Evolutionary conservation across 306 rosid genomes (phyloP), one percentile per base, ranked within the genome.

Genomic region (Castanea sativa): DNA sequence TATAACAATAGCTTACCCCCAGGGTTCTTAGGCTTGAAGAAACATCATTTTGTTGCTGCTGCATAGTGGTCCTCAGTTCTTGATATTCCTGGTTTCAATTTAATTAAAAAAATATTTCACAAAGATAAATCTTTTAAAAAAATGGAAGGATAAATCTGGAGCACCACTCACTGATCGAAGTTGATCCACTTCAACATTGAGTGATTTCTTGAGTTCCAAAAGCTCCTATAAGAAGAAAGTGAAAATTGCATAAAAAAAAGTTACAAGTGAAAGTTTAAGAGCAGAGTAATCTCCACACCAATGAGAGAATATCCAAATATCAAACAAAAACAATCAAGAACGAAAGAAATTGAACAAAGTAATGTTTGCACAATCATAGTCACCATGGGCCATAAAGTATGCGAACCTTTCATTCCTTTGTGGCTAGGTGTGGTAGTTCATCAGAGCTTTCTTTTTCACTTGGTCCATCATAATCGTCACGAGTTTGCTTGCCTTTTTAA

Each of bases 31-130:
- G 90, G 84, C 92, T 93, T 51, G 96, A 78, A 60, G 93, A 82
- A 55, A 96, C 99, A 89, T 96, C 99, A 73, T 96, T 98, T 78
- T 93, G 97, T 80, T 96, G 97, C 85, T 93, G 97, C 82, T 89
- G 96, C 81, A 96, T 96, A 78, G 97, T 91, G 68, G 92, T 90
- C 89, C 96, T 90, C 81, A 93, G 88, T 69, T 91, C 97, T 96
- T 88, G 89, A 73, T 93, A 93, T 86, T 96, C 99, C 99, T 96
- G 76, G 32, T 83, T 89, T 80, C 21, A 21, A 60, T 59, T 27
- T 68, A 18, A 75, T 19, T 19, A 8, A 59, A 73, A 76, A 75
- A 65, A 64, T 51, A 21, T 72, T 75, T 75, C 58, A 78, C 32
- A 45, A 10, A 76, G 14, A 55, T 33, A 5, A 69, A 55, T 35